Evolutionary conservation across 2,329 filamentous ascomycete genomes (phyloP).

Genomic region (Tolypocladium inflatum): DNA sequence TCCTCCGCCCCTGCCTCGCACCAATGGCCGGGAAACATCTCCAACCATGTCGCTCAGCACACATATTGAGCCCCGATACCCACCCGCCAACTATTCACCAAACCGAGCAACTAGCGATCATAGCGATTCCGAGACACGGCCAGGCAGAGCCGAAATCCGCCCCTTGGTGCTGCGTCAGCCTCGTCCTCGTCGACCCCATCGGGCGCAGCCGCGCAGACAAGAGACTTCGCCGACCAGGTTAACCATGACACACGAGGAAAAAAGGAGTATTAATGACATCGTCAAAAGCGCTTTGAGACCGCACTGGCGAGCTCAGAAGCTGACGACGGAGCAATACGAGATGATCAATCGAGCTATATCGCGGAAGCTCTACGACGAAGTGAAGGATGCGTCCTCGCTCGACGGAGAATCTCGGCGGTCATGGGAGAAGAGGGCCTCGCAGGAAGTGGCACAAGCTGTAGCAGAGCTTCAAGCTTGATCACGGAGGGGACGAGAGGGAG

Average conservation of each 20-base stretch:
- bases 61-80: conserved; percentile 63
- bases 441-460: conserved; percentile 72
- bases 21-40: conserved; percentile 47
- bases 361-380: conserved; percentile 72
- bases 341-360: conserved; percentile 87
- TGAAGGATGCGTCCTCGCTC: conserved; percentile 44
- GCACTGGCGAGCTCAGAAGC: conserved; percentile 67
- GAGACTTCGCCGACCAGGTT: conserved; percentile 61
- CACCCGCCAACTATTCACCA: conserved; percentile 65
- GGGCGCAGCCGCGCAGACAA: conserved; percentile 35
- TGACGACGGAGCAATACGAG: conserved; percentile 85
- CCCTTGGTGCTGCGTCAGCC: conserved; percentile 42
- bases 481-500: conserved; percentile 14
- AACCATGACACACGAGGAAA: conserved; percentile 67
- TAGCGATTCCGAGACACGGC: conserved; percentile 33
- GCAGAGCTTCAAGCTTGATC: conserved; percentile 41
- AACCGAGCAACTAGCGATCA: conserved; percentile 35
- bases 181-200: conserved; percentile 37
- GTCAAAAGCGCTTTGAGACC: conserved; percentile 77
- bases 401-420: conserved; percentile 56
- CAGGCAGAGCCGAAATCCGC: conserved; percentile 13
- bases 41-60: conserved; percentile 59
- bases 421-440: conserved; percentile 67
- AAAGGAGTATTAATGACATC: conserved; percentile 81
- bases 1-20: conserved; percentile 54